These are phyloP conservation scores for Macrophomina pseudophaseolina DNA, from an alignment of 2,329 filamentous ascomycete species.

Conservation along the genomic window DNA sequence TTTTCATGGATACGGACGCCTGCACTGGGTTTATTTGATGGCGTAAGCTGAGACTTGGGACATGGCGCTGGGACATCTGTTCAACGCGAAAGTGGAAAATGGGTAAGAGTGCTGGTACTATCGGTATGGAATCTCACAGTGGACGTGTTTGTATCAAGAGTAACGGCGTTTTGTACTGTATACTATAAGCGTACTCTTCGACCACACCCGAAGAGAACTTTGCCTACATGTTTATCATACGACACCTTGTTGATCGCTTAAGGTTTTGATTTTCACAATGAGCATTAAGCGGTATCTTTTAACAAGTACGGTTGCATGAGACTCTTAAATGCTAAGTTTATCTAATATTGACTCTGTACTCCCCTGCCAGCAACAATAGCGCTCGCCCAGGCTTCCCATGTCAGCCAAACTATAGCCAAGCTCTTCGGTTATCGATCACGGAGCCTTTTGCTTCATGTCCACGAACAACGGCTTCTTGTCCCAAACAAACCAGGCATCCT, in stretches of 20 bases:
- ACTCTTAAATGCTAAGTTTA: not conserved
- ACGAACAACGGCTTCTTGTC: constrained; percentile 41
- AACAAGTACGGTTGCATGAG: not conserved
- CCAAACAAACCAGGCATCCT: constrained; percentile 45
- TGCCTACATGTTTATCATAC: too few relatives aligned
- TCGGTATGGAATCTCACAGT: not conserved
- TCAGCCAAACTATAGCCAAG: not conserved
- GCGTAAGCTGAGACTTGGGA: constrained; percentile 12
- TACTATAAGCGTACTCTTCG: not conserved
- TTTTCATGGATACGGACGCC: not conserved
- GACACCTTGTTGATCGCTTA: too few relatives aligned
- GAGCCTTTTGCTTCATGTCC: constrained; percentile 25
- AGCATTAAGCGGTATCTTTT: not conserved
- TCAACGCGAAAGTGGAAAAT: not conserved
- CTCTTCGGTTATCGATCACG: not conserved
- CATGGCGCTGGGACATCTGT: constrained; percentile 3
- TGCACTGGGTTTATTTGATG: not conserved
- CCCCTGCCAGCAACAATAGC: not conserved
- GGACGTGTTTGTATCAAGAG: not conserved
- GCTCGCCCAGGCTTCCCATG: not conserved
- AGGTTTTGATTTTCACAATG: not conserved
- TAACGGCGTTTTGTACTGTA: not conserved
- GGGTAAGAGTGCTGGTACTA: not conserved
- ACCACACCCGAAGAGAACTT: not conserved
- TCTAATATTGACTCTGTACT: not conserved